phyloP scores from a whole-genome alignment of 73 alveolate genomes.

The Effrenium voratum region DNA sequence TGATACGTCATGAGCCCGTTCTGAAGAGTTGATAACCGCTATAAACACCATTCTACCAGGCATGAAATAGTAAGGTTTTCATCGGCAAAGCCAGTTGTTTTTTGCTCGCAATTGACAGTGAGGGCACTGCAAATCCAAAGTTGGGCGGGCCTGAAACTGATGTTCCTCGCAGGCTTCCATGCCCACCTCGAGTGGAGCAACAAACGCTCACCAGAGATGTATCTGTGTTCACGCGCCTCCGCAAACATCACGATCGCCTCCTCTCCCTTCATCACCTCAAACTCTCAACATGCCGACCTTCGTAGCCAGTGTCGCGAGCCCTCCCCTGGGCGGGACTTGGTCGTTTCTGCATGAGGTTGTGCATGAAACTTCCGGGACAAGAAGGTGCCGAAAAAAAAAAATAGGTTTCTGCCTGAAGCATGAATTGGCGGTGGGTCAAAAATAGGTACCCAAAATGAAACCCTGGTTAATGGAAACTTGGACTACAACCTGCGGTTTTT shows the following conservation, averaged over 20 bases:
- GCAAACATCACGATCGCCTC: slow-evolving; percentile 78
- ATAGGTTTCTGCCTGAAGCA: no score
- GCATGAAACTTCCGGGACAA: no score
- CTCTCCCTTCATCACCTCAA: slow-evolving; percentile 51
- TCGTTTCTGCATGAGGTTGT: not conserved
- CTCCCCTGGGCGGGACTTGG: not conserved
- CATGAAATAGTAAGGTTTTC: no score
- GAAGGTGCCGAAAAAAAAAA: no score
- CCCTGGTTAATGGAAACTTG: no score
- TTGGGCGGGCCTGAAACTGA: slow-evolving; percentile 44
- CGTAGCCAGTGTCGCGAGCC: not conserved
- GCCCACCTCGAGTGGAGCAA: slow-evolving; percentile 14
- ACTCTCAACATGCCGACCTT: not conserved
- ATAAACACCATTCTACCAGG: no score
- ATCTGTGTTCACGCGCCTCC: slow-evolving; percentile 11
- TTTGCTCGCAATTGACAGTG: not conserved
- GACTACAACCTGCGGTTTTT: no score
- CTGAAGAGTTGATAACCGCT: no score
- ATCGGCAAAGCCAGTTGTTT: no score
- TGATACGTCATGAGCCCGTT: no score
- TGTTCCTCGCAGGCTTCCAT: slow-evolving; percentile 87
- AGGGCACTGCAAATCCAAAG: not conserved
- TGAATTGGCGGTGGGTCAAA: no score
- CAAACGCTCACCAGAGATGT: not conserved
- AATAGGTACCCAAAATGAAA: no score